Evolutionary conservation across 768 basidiomycete genomes (phyloP), one percentile per base, ranked within the genome.

Genomic region (Lentinula guzmanii): DNA sequence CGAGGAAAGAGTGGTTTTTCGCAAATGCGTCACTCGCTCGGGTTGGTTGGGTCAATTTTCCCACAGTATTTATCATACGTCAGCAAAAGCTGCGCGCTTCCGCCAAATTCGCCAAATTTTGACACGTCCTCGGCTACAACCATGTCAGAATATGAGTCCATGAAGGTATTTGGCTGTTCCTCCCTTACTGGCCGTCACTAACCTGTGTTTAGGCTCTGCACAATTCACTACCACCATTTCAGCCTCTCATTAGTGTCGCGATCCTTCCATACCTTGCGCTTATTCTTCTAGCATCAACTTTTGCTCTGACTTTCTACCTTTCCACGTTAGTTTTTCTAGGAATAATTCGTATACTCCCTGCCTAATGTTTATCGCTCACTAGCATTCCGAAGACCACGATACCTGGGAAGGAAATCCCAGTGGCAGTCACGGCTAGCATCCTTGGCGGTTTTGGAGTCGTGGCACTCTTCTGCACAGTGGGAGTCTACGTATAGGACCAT

Each of bases 401-500:
- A 46, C 76, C 91, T 33, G 63, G 84, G 58, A 82, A 83, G 59
- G 94, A 97, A 74, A 70, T 84, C 5, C 81, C 78, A 8, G 86
- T 93, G 18, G 91, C 91, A 0, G 74, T 83, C 43, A 71, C 84
- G 11, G 93, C 92, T 28, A 93, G 91, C 71, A 64, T 86, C 43
- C 83, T 95, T 24, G 92, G 88, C 33, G 94, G 95, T 7, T 91
- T 93, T 66, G 95, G 95, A 57, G 83, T 94, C 66, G 91, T 96
- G 33, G 88, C 91, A 46, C 82, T 96, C 61, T 96, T 97, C 74
- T 93, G 90, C 75, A 85, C 84, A 42, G 86, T 82, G 50, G 93
- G 92, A 48, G 93, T 94, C 56, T 87, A 93, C 76, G 86, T 95
- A 66, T 94, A 83, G 72, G 28, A 41, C n/a, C 39, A 15, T 51